Evolutionary conservation across 2,329 filamentous ascomycete genomes (phyloP), one percentile per base, ranked within the genome.

Genomic region (Ceratocystis colombiana): DNA sequence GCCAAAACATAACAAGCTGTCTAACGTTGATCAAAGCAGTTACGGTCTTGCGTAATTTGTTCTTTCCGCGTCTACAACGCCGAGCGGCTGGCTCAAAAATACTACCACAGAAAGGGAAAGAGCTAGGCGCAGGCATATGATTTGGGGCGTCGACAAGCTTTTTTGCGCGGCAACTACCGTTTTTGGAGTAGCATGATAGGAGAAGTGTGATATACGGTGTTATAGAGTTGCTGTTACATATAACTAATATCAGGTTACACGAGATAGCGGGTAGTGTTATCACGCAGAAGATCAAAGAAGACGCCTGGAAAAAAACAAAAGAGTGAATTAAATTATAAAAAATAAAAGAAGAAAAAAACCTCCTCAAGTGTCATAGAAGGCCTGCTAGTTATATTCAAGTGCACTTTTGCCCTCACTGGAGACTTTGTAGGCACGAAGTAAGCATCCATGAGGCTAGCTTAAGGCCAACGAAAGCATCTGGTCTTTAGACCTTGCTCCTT

Each of bases 1-100:
- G 28, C 4, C 48, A 53, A 53, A 53, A 53, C 48, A 53, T 53
- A 53, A 53, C 48, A 53, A 28, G 48, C 48, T 53, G 20, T 28
- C 15, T 28, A 53, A 25, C 22, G 10, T 28, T 53, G 22, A 5
- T 3, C 25, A 15, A 53, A 15, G 48, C 22, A 53, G 48, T 53
- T 53, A 15, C 48, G 22, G 10, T 28, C 22, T 53, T 10, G 48
- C 8, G 48, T 53, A 20, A 12, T 28, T 28, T 17, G 48, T 15
- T 53, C 22, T 53, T 53, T 22, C 48, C 22, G 22, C 12, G 4
- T 28, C 20, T 53, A 53, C 2, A 25, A n/a, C 22, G 22, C 20
- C 1, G 10, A 5, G 37, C 37, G 8, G 48, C 48, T 53, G 48
- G 25, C 22, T 53, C 48, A 28, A 25, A 53, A 1, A 28, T 22